phyloP scores from a whole-genome alignment of 805 yeast genomes.

The Priceomyces fermenticarens region DNA sequence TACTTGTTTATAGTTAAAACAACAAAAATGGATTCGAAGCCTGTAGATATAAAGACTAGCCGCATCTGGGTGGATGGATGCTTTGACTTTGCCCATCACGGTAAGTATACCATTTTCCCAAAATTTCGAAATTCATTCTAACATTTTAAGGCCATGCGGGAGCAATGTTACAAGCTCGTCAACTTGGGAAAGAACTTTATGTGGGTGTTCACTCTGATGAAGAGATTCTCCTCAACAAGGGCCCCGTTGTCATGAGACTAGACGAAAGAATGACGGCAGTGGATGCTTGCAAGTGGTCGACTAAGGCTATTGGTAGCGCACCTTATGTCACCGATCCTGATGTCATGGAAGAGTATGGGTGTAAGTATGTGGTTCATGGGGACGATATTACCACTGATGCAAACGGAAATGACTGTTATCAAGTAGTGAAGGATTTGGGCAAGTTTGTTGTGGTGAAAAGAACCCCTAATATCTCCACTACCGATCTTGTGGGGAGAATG shows the following conservation, averaged over 20 bases:
- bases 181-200: conserved; percentile 66
- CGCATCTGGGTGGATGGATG: conserved; percentile 97
- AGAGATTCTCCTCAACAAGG: conserved; percentile 79
- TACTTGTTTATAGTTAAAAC: neutral
- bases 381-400: conserved; percentile 98
- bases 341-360: conserved; percentile 69
- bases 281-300: conserved; percentile 87
- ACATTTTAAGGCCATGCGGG: conserved; percentile 73
- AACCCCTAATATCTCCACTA: conserved; percentile 91
- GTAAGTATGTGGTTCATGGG: conserved; percentile 95
- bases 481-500: conserved; percentile 91
- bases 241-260: conserved; percentile 88
- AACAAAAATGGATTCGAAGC: too few relatives aligned
- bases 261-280: conserved; percentile 83
- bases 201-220: conserved; percentile 94
- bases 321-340: conserved; percentile 91
- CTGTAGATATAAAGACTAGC: conserved; percentile 40
- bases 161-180: conserved; percentile 90
- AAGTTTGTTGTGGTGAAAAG: conserved; percentile 87
- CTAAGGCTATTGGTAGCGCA: conserved; percentile 66
- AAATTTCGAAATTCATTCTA: conserved; percentile 1
- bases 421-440: conserved; percentile 77
- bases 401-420: conserved; percentile 90
- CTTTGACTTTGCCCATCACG: conserved; percentile 97
- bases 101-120: conserved; percentile 31